phyloP scores from a whole-genome alignment of 345 rosid genomes.

The Toxicodendron radicans region DNA sequence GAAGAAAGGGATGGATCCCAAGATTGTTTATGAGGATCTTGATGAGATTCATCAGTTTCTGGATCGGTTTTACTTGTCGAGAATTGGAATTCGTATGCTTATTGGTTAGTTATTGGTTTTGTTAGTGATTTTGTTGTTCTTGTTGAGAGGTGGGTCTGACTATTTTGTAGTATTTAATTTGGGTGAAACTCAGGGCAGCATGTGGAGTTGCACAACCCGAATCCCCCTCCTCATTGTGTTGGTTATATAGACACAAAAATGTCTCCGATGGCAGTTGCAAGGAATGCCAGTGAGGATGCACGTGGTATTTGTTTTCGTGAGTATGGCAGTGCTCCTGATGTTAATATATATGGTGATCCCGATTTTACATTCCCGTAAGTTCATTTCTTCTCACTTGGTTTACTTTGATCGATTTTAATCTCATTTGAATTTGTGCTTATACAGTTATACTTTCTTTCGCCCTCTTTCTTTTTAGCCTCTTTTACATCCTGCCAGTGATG shows the following conservation, averaged over 20 bases:
- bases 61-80: conserved; percentile 91
- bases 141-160: conserved; percentile 3
- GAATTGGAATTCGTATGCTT: conserved; percentile 94
- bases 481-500: not conserved
- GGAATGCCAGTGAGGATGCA: conserved; percentile 89
- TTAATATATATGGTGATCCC: conserved; percentile 85
- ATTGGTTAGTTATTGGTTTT: conserved; percentile 53
- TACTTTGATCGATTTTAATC: not conserved
- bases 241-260: conserved; percentile 93
- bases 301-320: conserved; percentile 79
- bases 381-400: not conserved
- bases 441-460: not conserved
- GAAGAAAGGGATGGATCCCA: conserved; percentile 66
- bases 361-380: conserved; percentile 94
- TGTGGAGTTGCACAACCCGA: conserved; percentile 95
- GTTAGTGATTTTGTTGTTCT: not conserved
- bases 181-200: conserved; percentile 85
- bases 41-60: conserved; percentile 91
- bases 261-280: conserved; percentile 93
- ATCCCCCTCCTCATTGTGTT: conserved; percentile 74
- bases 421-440: not conserved
- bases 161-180: conserved; percentile 7
- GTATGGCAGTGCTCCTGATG: conserved; percentile 84
- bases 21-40: conserved; percentile 54
- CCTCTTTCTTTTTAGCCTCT: not conserved